A percentile compares a stretch with the other conserved stretches of the same genome.
These are phyloP conservation scores for Lycium ferocissimum DNA, from an alignment of 257 asterid genomes.

Conservation along the genomic window DNA sequence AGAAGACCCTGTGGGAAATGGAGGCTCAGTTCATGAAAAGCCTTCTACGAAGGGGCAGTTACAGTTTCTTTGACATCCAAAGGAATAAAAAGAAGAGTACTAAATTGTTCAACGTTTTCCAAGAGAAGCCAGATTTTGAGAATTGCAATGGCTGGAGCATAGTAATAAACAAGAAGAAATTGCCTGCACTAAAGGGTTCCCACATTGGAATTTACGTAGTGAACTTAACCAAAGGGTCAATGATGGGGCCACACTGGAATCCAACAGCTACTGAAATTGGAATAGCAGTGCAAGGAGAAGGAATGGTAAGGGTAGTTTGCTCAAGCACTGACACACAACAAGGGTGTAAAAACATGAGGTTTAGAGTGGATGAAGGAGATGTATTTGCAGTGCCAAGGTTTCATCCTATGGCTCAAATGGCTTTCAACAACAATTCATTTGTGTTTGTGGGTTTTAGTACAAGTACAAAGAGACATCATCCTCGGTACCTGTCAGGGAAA, in stretches of 20 bases:
- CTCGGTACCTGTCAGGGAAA: conserved; percentile 73
- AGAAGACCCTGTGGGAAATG: conserved; percentile 38
- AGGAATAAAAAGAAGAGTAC: conserved; percentile 43
- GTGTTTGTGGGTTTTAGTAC: conserved; percentile 80
- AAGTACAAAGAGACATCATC: conserved; percentile 56
- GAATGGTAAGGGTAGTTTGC: conserved; percentile 72
- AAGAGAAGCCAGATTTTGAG: conserved; percentile 69
- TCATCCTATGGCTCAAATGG: conserved; percentile 86
- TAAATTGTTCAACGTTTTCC: conserved; percentile 57
- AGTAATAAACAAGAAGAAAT: conserved; percentile 56
- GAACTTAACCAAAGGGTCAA: conserved; percentile 82
- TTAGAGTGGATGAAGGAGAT: conserved; percentile 69
- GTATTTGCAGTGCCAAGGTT: conserved; percentile 71
- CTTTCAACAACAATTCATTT: conserved; percentile 69
- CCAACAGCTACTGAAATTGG: conserved; percentile 77
- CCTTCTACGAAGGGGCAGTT: conserved; percentile 43
- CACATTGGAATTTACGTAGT: conserved; percentile 77
- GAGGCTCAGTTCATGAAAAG: conserved; percentile 45
- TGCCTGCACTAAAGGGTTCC: conserved; percentile 52
- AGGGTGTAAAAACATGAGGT: conserved; percentile 51
- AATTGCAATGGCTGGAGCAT: conserved; percentile 94
- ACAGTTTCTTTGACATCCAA: conserved; percentile 47
- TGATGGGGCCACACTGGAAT: conserved; percentile 99
- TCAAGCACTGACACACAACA: conserved; percentile 37
- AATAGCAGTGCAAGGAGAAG: conserved; percentile 64